These are phyloP conservation scores for Drosera capensis DNA, from an alignment of 148 eudicot genomes.

Conservation along the genomic window DNA sequence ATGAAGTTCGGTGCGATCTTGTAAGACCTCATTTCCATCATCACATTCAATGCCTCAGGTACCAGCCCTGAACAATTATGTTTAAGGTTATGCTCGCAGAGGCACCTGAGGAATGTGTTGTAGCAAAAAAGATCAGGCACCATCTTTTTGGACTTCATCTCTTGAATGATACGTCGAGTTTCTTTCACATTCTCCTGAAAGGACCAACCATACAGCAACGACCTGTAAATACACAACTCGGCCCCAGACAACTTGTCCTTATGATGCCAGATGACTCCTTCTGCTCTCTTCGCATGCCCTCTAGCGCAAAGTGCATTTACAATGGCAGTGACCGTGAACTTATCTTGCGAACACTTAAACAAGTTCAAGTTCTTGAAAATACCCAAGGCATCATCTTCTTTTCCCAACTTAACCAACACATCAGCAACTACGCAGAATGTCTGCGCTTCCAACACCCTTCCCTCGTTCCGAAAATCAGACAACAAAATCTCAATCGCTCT, in stretches of 20 bases:
- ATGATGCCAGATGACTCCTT: constrained; percentile 39
- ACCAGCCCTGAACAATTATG: constrained; percentile 51
- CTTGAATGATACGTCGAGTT: constrained; percentile 35
- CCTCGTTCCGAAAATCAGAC: constrained; percentile 30
- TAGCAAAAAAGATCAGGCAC: constrained; percentile 40
- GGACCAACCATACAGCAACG: constrained; percentile 44
- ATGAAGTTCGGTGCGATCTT: constrained; percentile 28
- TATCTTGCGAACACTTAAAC: constrained; percentile 39
- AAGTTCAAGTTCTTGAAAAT: constrained; percentile 41
- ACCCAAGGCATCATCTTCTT: constrained; percentile 52
- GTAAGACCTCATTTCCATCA: constrained; percentile 50
- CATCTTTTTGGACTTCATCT: constrained; percentile 37
- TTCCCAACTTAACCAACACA: constrained; percentile 31
- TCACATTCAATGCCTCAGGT: constrained; percentile 48
- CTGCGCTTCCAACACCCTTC: constrained; percentile 27
- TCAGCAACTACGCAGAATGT: constrained; percentile 39
- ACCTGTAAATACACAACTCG: constrained; percentile 36
- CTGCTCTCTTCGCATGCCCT: constrained; percentile 50
- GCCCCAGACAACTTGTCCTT: constrained; percentile 31
- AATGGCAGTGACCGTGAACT: constrained; percentile 29
- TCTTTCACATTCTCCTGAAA: constrained; percentile 38
- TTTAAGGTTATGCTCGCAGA: constrained; percentile 38
- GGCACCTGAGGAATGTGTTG: constrained; percentile 44
- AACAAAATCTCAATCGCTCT: constrained; percentile 37
- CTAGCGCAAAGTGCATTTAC: constrained; percentile 37